A percentile compares a stretch with the other conserved stretches of the same genome.
phyloP scores from a whole-genome alignment of 495 filamentous ascomycete species.

The Aspergillus asperescens region DNA sequence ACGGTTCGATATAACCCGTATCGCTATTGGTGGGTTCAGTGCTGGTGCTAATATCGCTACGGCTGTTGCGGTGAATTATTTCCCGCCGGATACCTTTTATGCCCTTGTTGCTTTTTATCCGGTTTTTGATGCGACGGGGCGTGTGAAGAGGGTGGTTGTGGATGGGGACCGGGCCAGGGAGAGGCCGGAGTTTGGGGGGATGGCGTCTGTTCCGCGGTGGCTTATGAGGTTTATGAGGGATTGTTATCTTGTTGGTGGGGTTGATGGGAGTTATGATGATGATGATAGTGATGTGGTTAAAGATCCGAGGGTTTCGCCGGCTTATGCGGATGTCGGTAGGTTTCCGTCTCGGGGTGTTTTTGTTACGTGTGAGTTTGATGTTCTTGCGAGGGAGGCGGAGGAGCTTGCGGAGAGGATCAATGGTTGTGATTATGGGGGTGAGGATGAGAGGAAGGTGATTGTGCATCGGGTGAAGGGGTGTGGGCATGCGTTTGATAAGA shows the following conservation, averaged over 20 bases:
- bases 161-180: slow-evolving; percentile 6
- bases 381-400: slow-evolving; percentile 8
- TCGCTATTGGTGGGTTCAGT: slow-evolving; percentile 43
- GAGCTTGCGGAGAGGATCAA: slow-evolving; percentile 12
- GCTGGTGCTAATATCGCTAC: slow-evolving; percentile 41
- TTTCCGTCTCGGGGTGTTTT: slow-evolving; percentile 7
- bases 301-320: slow-evolving; percentile 41
- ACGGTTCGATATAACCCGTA: slow-evolving; percentile 25
- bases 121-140: slow-evolving; percentile 22
- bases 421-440: background rate
- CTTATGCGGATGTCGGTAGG: background rate
- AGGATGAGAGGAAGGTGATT: slow-evolving; percentile 21
- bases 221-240: slow-evolving; percentile 23
- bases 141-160: background rate
- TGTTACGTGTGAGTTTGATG: slow-evolving; percentile 12
- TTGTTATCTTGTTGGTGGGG: slow-evolving; percentile 20
- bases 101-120: slow-evolving; percentile 41
- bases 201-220: slow-evolving; percentile 14
- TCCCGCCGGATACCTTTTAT: slow-evolving; percentile 17
- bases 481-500: slow-evolving; percentile 29
- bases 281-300: slow-evolving; percentile 20
- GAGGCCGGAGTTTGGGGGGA: slow-evolving; percentile 1
- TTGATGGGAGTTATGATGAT: background rate
- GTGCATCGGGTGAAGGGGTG: slow-evolving; percentile 20
- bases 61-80: slow-evolving; percentile 19